Conservation (phyloP, 2,329 filamentous ascomycete genomes). For the Geosmithia morbida region DNA sequence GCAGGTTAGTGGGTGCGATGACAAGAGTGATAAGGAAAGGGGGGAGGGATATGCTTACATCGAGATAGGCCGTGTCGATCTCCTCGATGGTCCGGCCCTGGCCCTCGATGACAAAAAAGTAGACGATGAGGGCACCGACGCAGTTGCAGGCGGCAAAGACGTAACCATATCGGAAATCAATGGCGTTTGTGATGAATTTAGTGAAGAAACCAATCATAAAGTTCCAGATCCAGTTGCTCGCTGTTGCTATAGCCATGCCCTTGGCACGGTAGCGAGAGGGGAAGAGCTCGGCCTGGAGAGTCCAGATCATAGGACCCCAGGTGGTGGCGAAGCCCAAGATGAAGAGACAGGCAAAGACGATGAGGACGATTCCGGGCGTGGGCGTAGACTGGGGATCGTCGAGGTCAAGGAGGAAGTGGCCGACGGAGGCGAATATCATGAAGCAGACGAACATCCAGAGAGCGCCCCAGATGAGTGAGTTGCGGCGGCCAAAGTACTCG, state of each 20-base stretch:
- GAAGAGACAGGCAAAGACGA: constrained; percentile 49
- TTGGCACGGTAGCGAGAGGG: constrained; percentile 45
- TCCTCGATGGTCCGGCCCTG: constrained; percentile 64
- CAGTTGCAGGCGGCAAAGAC: constrained; percentile 63
- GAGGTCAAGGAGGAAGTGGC: constrained; percentile 29
- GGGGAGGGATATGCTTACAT: constrained; percentile 10
- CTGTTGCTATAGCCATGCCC: constrained; percentile 46
- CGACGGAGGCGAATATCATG: constrained; percentile 39
- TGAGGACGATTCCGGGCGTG: constrained; percentile 41
- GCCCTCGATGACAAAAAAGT: constrained; percentile 65
- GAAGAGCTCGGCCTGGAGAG: constrained; percentile 50
- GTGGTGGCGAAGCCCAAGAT: constrained; percentile 53
- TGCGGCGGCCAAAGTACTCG: constrained; percentile 50
- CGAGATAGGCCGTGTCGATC: constrained; percentile 65
- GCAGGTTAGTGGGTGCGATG: neutral
- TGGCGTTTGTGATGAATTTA: constrained; percentile 58
- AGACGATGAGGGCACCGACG: constrained; percentile 49
- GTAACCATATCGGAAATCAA: constrained; percentile 61
- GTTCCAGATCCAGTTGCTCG: constrained; percentile 57
- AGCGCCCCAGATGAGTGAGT: constrained; percentile 46
- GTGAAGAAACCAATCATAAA: constrained; percentile 69
- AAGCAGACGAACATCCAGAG: constrained; percentile 48
- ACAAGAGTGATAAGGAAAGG: neutral
- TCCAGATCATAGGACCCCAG: constrained; percentile 53
- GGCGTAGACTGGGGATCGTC: constrained; percentile 17